Base-by-base conservation (phyloP, 2,329 filamentous ascomycete genomes). In the Triangularia verruculosa region DNA sequence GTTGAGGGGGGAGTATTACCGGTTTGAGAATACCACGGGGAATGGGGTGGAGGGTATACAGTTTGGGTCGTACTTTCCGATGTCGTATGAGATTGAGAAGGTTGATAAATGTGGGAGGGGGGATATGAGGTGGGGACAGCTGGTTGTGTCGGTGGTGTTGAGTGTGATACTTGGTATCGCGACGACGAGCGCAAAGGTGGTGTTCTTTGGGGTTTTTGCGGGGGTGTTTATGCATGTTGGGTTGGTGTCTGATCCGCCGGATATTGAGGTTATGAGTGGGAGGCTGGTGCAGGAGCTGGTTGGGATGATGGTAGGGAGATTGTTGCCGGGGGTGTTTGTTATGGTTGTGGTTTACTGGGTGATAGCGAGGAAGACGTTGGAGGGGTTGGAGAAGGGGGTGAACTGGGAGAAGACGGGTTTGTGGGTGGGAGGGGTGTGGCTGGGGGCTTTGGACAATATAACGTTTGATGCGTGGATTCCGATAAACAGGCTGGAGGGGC, bases 211-310 rank as follows among this genome's bases (percentile, higher is more conserved):
- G 32, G 83, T 86, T 34, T 97, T 96, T 71, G 80, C 88, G 62
- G 89, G 89, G 70, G 80, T 95, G 28, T 97, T 97, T 76, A 89
- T 89, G 77, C 92, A 96, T 68, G 91, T 96, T n/a, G 92, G 90
- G 2, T 84, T 97, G 69, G 92, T 91, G 8, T 92, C 91, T 0
- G 93, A 97, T 73, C 90, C 92, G 1, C 93, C 94, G 0, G 83
- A 83, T n/a, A 34, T 58, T n/a, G 24, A 39, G 56, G 15, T 47
- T 4, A n/a, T 8, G 11, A 43, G 30, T 47, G 15, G 20, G 24
- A 17, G 4, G 56, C 28, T 84, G 47, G 80, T 92, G 4, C 76
- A 91, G 43, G 88, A 87, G 22, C 80, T 89, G 1, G 76, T 91
- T 11, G 72, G 70, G 2, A 57, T 43, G 6, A 66, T 69, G 11